Evolutionary conservation across 352 stramenopile genomes (phyloP), one percentile per base, ranked within the genome.

Genomic region (Pythium folliculosum): DNA sequence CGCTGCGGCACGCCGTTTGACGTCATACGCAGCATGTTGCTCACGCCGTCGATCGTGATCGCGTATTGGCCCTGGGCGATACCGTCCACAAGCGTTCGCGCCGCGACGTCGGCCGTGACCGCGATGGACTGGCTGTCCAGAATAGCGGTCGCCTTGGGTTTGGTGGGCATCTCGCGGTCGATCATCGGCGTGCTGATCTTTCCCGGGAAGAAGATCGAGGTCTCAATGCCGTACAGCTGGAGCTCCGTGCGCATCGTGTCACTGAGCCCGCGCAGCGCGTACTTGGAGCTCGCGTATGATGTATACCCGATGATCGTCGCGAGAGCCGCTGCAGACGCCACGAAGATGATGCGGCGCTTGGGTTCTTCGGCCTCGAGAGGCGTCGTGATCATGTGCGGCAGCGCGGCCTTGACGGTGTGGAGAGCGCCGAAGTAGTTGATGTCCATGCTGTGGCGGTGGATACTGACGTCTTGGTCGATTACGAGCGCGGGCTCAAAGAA

Each of bases 191-290:
- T 72, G 53, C 73, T 70, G 27, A 80, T 80, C 50, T 63, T 92
- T 16, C 92, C 92, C 37, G 94, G 94, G 75, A 94, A 98, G 14
- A 89, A 92, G 37, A 98, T 74, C 51, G 81, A 82, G 35, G 98
- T 72, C 21, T 75, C 82, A 13, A 96, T 90, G 35, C 81, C 82
- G 69, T 89, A 92, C 27, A 88, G 56, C 44, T 80, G 60, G 37
- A 95, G 49, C 59, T 92, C 77, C 43, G 84, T 89, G 45, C 78
- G 81, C 25, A 98, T 76, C 22, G 81, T 80, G 52, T 98, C 94
- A 3, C 93, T 89, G 63, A 98, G 83, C 40, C 91, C 95, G 12
- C 91, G 78, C n/a, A 98, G 57, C 4, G 92, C 96, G 72, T 86
- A 96, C 71, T 98, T 98, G 30, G 87, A 88, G 3, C 91, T 86